Percentiles rank a stretch among this genome's conserved stretches.
These are phyloP conservation scores for Candida alai DNA, from an alignment of 805 yeast species.

Conservation along the genomic window DNA sequence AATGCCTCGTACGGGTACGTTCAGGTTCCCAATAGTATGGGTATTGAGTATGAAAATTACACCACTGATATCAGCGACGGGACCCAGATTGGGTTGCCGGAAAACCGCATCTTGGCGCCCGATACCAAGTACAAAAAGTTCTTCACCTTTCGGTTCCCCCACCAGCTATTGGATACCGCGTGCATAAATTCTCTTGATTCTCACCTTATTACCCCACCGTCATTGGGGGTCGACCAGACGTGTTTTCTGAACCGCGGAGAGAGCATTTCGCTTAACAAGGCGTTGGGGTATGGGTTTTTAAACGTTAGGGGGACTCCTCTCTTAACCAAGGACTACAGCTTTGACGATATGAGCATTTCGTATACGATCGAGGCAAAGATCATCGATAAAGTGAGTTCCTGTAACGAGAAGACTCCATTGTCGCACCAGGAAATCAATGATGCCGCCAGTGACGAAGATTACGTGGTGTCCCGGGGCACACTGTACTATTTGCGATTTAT, in stretches of 20 bases:
- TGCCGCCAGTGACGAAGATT: conserved; percentile 22
- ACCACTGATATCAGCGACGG: conserved; percentile 45
- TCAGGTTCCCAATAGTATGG: conserved; percentile 50
- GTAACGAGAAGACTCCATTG: conserved; percentile 25
- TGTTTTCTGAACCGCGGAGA: conserved; percentile 34
- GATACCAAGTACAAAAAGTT: conserved; percentile 51
- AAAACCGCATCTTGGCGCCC: conserved; percentile 47
- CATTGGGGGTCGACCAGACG: conserved; percentile 38
- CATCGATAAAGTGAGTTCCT: conserved; percentile 41
- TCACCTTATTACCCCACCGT: conserved; percentile 42
- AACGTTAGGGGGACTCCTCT: conserved; percentile 52
- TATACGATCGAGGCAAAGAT: conserved; percentile 54
- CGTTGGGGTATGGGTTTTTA: conserved; percentile 54
- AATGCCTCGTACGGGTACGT: conserved; percentile 52
- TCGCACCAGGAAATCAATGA: conserved; percentile 36
- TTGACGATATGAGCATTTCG: conserved; percentile 43
- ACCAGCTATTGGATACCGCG: conserved; percentile 47
- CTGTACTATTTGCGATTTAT: conserved; percentile 38
- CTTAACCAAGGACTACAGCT: conserved; percentile 43
- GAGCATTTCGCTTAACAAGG: conserved; percentile 31
- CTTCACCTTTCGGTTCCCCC: conserved; percentile 57
- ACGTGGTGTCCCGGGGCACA: conserved; percentile 31
- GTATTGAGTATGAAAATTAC: conserved; percentile 41
- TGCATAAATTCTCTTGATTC: conserved; percentile 44
- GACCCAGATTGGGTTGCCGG: conserved; percentile 45